phyloP scores from a whole-genome alignment of 306 rosid species.

The Medicago ruthenica region DNA sequence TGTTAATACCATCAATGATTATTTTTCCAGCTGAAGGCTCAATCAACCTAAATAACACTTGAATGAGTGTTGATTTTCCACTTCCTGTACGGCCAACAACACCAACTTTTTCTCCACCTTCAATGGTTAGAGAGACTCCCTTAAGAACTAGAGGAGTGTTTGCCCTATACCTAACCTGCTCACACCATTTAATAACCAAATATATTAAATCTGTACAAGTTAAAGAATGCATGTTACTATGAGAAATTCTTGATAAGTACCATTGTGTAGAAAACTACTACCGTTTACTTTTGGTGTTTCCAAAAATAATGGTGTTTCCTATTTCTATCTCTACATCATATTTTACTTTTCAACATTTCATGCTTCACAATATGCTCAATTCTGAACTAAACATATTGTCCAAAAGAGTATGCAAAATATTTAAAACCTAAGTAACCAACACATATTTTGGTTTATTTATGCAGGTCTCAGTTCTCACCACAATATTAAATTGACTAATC shows the following conservation, averaged over 20 bases:
- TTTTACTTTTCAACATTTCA: too few relatives aligned
- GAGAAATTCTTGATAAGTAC: not conserved
- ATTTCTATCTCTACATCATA: too few relatives aligned
- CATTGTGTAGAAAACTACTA: too few relatives aligned
- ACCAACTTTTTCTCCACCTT: constrained; percentile 89
- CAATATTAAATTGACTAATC: not conserved
- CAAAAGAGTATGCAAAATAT: too few relatives aligned
- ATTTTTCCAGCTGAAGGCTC: constrained; percentile 85
- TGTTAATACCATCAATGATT: constrained; percentile 71
- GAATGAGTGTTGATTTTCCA: constrained; percentile 88
- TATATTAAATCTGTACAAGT: not conserved
- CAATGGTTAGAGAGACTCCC: constrained; percentile 70
- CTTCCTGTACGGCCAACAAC: constrained; percentile 91
- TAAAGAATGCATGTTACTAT: constrained; percentile 8
- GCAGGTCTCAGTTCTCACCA: too few relatives aligned
- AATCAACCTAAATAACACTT: constrained; percentile 84
- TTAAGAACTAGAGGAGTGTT: constrained; percentile 82
- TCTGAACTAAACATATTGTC: too few relatives aligned
- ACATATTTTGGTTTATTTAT: too few relatives aligned
- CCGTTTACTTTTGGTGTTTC: too few relatives aligned
- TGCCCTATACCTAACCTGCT: constrained; percentile 84
- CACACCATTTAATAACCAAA: constrained; percentile 21
- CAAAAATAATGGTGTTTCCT: too few relatives aligned
- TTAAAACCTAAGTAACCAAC: too few relatives aligned
- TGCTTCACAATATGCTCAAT: too few relatives aligned